phyloP scores from a whole-genome alignment of 2,329 filamentous ascomycete species.

The Colletotrichum abscissum region DNA sequence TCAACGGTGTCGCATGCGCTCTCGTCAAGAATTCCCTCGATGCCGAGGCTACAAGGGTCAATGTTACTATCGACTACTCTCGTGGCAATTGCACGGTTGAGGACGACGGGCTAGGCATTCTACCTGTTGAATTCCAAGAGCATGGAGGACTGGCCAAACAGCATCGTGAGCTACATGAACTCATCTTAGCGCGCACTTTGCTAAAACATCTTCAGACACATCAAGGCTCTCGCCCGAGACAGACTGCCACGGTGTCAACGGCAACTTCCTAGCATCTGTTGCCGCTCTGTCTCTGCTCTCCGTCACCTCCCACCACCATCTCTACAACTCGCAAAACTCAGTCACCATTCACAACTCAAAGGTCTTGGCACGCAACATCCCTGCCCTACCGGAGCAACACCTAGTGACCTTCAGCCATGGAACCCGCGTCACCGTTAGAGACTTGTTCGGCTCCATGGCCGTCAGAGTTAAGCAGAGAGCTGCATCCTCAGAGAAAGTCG shows the following conservation, averaged over 20 bases:
- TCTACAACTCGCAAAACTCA: conserved; percentile 70
- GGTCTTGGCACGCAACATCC: conserved; percentile 71
- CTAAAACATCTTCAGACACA: conserved; percentile 68
- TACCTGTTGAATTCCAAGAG: conserved; percentile 76
- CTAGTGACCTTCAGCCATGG: conserved; percentile 71
- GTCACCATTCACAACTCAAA: conserved; percentile 78
- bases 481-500: conserved; percentile 59
- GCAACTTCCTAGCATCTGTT: conserved; percentile 82
- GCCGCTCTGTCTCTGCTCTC: conserved; percentile 80
- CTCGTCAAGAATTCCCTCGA: conserved; percentile 89
- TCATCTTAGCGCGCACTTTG: background rate
- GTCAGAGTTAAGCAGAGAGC: conserved; percentile 87
- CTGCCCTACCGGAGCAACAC: conserved; percentile 68
- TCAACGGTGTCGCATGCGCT: conserved; percentile 77
- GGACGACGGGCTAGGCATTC: conserved; percentile 86
- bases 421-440: conserved; percentile 79
- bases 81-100: conserved; percentile 83
- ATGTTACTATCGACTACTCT: conserved; percentile 77
- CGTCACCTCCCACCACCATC: conserved; percentile 77
- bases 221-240: conserved; percentile 71
- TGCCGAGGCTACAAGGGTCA: conserved; percentile 76
- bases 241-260: conserved; percentile 72
- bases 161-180: conserved; percentile 68
- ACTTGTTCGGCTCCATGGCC: conserved; percentile 91
- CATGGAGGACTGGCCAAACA: conserved; percentile 78